Percentiles rank a stretch among this genome's conserved stretches.
phyloP scores from a whole-genome alignment of 352 stramenopile genomes.

The Phytophthora sansomeana region DNA sequence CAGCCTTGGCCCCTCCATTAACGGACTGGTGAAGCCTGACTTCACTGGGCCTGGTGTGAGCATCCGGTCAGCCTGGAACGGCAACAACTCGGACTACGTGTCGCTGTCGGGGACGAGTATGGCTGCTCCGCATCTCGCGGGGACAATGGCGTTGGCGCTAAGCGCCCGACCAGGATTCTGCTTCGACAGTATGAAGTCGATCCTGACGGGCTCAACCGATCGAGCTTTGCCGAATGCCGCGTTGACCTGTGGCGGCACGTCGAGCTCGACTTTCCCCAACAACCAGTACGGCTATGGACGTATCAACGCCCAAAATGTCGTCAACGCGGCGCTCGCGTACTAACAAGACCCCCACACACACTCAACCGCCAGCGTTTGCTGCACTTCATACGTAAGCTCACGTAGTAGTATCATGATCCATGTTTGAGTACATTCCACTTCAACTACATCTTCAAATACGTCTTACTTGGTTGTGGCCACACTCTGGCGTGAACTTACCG shows the following conservation, averaged over 20 bases:
- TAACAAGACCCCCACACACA: conserved; percentile 14
- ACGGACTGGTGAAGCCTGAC: conserved; percentile 55
- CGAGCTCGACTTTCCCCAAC: conserved; percentile 53
- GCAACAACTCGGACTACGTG: conserved; percentile 42
- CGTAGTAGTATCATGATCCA: conserved; percentile 22
- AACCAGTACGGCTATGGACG: conserved; percentile 67
- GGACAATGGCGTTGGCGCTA: conserved; percentile 59
- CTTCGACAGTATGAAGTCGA: conserved; percentile 39
- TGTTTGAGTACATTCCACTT: conserved; percentile 31
- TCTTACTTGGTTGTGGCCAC: conserved; percentile 21
- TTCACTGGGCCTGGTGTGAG: conserved; percentile 45
- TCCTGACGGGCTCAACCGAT: conserved; percentile 32
- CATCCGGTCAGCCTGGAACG: conserved; percentile 50
- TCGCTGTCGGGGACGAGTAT: conserved; percentile 67
- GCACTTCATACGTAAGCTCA: conserved; percentile 27
- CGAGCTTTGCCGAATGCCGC: conserved; percentile 14
- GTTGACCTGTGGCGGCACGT: conserved; percentile 44
- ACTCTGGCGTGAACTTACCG: conserved; percentile 22
- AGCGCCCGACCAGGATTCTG: conserved; percentile 41
- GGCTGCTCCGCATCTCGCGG: conserved; percentile 55
- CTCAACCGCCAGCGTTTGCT: neutral
- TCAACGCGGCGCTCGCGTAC: conserved; percentile 37
- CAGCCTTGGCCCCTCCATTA: conserved; percentile 43
- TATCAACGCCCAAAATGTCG: conserved; percentile 47
- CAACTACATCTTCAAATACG: conserved; percentile 6